Evolutionary conservation across 2,329 filamentous ascomycete genomes (phyloP).

Genomic region (Pseudogymnoascus sp.): DNA sequence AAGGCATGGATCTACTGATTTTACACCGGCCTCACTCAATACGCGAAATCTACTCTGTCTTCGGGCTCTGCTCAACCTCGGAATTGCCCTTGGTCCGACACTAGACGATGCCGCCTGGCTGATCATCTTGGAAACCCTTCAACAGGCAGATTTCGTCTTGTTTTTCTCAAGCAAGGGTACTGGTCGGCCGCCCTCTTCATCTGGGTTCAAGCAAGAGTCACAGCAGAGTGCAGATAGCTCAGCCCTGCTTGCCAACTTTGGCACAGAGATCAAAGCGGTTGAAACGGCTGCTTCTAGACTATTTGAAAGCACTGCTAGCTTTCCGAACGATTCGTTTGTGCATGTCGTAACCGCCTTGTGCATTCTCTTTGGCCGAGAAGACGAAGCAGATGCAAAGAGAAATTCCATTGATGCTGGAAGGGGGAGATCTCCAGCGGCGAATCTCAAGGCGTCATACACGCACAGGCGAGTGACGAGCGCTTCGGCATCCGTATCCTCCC

Average conservation of each 20-base stretch:
- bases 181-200: conserved; percentile 42
- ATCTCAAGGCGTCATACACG: conserved; percentile 20
- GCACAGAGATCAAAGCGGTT: conserved; percentile 75
- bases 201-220: conserved; percentile 39
- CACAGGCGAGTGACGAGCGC: conserved; percentile 36
- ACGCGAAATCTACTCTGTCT: conserved; percentile 86
- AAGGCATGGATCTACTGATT: conserved; percentile 51
- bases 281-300: conserved; percentile 79
- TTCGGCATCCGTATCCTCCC: conserved; percentile 38
- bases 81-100: conserved; percentile 87
- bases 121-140: conserved; percentile 83
- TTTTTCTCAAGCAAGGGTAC: conserved; percentile 46
- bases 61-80: conserved; percentile 84
- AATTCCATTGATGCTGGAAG: conserved; percentile 12
- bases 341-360: conserved; percentile 71
- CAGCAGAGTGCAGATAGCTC: conserved; percentile 27
- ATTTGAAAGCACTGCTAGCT: conserved; percentile 87
- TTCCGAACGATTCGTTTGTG: conserved; percentile 72
- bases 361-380: conserved; percentile 47
- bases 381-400: conserved; percentile 20
- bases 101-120: conserved; percentile 70
- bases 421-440: conserved; percentile 15
- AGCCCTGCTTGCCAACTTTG: conserved; percentile 56
- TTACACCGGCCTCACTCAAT: conserved; percentile 50
- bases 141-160: conserved; percentile 85